A percentile compares a stretch with the other conserved stretches of the same genome.
phyloP scores from a whole-genome alignment of 805 yeast genomes.

The Candida chauliodis region DNA sequence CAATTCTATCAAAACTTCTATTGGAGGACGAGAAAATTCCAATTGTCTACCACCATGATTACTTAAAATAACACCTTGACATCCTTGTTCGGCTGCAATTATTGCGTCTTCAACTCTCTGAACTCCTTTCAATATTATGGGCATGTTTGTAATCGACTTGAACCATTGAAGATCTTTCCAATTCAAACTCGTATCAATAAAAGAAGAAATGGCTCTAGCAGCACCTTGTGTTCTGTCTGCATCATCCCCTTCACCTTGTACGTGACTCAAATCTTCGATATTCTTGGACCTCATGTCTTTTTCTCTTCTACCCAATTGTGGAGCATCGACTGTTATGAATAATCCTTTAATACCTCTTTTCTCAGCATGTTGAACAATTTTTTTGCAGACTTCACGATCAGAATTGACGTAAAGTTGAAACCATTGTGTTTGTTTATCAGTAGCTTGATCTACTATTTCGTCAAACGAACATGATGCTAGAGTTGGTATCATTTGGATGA shows the following conservation, averaged over 20 bases:
- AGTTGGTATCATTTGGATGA: constrained; percentile 90
- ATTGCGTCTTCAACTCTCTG: constrained; percentile 66
- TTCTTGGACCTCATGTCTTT: constrained; percentile 74
- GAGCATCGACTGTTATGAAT: constrained; percentile 91
- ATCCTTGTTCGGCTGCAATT: constrained; percentile 54
- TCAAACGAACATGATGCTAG: constrained; percentile 85
- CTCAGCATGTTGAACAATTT: constrained; percentile 69
- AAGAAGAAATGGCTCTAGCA: constrained; percentile 79
- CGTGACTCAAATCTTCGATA: constrained; percentile 42
- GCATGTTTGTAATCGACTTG: constrained; percentile 34
- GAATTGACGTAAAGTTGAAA: constrained; percentile 80
- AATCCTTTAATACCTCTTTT: constrained; percentile 73
- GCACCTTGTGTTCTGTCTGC: constrained; percentile 79
- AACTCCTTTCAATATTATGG: constrained; percentile 55
- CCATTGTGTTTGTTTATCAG: constrained; percentile 76
- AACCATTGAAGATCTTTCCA: constrained; percentile 43
- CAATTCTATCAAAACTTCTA: constrained; percentile 58
- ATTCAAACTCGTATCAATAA: constrained; percentile 49
- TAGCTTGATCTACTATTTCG: constrained; percentile 72
- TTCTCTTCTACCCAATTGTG: constrained; percentile 86
- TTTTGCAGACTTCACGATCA: constrained; percentile 61
- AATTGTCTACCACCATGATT: constrained; percentile 77
- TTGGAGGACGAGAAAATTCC: constrained; percentile 58
- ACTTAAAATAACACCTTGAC: constrained; percentile 62
- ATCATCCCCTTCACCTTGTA: constrained; percentile 42